phyloP scores from a whole-genome alignment of 2,329 filamentous ascomycete genomes.

The Aschersonia sp. region DNA sequence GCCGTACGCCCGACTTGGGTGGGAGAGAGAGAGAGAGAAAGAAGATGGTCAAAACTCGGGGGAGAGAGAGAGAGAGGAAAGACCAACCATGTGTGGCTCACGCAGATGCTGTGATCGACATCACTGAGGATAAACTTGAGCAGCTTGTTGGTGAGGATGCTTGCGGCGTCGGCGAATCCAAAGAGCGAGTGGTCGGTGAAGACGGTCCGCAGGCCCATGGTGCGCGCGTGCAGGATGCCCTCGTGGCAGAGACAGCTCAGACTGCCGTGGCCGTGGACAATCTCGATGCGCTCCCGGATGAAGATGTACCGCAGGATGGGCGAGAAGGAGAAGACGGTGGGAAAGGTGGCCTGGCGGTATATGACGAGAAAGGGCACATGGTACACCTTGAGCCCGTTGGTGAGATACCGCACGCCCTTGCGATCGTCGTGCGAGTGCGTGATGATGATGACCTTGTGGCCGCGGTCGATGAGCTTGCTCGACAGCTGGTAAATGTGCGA shows the following conservation, averaged over 20 bases:
- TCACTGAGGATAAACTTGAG: constrained; percentile 93
- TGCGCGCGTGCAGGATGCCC: constrained; percentile 83
- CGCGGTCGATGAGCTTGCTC: constrained; percentile 89
- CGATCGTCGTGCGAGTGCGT: constrained; percentile 89
- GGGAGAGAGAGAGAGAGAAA: background rate
- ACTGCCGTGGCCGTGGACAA: constrained; percentile 94
- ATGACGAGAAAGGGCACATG: constrained; percentile 94
- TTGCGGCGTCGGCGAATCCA: constrained; percentile 90
- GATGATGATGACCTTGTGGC: constrained; percentile 95
- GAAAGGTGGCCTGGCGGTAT: constrained; percentile 84
- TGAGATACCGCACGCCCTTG: constrained; percentile 85
- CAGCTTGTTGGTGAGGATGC: constrained; percentile 92
- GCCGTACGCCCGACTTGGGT: background rate
- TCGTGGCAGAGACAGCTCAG: constrained; percentile 89
- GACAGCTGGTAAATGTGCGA: constrained; percentile 98
- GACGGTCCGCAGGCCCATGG: constrained; percentile 90
- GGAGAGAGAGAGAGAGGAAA: background rate
- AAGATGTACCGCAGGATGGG: constrained; percentile 95
- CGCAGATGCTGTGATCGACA: constrained; percentile 95
- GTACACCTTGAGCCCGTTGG: constrained; percentile 96
- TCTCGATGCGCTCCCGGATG: constrained; percentile 86
- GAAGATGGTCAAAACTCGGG: background rate
- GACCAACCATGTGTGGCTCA: constrained; percentile 85
- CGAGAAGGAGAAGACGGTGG: constrained; percentile 97
- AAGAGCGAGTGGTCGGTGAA: constrained; percentile 97